Conservation (phyloP, 2,329 filamentous ascomycete genomes). For the Capronia americana region DNA sequence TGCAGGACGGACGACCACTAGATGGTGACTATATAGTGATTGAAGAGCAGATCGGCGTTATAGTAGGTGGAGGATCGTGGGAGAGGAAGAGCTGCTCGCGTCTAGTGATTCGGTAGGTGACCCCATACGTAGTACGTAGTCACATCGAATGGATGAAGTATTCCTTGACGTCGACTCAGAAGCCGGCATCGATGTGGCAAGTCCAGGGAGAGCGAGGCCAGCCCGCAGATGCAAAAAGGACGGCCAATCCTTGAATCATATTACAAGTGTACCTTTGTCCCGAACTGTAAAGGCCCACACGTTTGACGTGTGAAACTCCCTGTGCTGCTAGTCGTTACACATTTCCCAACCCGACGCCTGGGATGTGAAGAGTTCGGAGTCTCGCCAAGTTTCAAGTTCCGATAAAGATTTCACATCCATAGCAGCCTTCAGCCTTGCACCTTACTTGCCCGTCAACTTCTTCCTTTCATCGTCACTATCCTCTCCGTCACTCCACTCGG, state of each 20-base stretch:
- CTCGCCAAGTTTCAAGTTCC: not conserved
- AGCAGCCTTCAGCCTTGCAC: not conserved
- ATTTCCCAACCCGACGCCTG: not conserved
- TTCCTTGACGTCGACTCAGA: not conserved
- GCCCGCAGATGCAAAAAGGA: not conserved
- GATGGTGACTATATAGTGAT: no score
- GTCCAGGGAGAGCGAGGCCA: not conserved
- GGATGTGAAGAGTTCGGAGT: not conserved
- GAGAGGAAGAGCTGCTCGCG: no score
- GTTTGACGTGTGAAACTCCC: not conserved
- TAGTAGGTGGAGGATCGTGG: no score
- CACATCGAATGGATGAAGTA: not conserved
- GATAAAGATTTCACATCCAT: not conserved
- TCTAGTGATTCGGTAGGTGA: no score
- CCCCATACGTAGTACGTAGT: not conserved
- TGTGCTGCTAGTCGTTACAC: conserved; percentile 1
- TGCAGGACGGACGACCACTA: no score
- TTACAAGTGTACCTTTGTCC: not conserved
- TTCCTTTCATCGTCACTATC: conserved; percentile 64
- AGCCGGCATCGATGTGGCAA: not conserved
- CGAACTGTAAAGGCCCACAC: not conserved
- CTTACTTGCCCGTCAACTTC: conserved; percentile 56
- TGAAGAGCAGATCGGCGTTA: no score
- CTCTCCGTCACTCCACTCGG: conserved; percentile 78
- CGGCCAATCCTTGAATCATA: not conserved